Percentiles rank a stretch among this genome's conserved stretches.
Evolutionary conservation across 192 early-diverging fungal species (phyloP).

Genomic region (Haplosporangium gracile): DNA sequence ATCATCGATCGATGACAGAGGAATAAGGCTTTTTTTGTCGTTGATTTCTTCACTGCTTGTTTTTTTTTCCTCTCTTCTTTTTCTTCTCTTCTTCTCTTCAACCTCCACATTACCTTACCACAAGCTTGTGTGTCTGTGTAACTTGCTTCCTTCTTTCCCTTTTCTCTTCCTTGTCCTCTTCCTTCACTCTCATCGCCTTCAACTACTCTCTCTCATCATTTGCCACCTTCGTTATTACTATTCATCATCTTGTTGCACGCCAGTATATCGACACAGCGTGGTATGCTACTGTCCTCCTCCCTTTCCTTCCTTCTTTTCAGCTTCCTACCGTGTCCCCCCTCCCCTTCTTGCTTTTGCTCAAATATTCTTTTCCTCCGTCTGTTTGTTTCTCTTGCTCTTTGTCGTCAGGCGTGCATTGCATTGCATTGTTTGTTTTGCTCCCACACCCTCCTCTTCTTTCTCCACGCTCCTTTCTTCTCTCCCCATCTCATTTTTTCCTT

Average conservation of each 20-base stretch:
- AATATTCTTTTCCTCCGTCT: neutral
- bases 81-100: neutral
- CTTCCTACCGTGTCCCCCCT: neutral
- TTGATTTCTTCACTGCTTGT: neutral
- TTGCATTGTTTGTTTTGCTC: conserved; percentile 5
- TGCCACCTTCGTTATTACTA: too few species aligned
- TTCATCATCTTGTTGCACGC: too few species aligned
- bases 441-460: neutral
- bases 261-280: too few species aligned
- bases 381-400: neutral
- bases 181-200: too few species aligned
- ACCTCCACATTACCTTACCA: conserved; percentile 15
- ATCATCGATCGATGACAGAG: neutral
- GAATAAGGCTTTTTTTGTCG: neutral
- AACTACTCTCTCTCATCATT: too few species aligned
- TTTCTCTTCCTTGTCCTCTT: neutral
- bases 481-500: neutral
- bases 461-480: neutral
- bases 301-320: neutral
- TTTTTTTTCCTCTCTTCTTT: neutral
- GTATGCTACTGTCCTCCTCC: too few species aligned
- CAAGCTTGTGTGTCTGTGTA: conserved; percentile 8
- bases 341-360: neutral
- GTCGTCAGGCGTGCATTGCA: conserved; percentile 5
- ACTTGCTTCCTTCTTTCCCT: neutral